Conservation (phyloP, 2,329 filamentous ascomycete species). For the Colletotrichum limetticola region DNA sequence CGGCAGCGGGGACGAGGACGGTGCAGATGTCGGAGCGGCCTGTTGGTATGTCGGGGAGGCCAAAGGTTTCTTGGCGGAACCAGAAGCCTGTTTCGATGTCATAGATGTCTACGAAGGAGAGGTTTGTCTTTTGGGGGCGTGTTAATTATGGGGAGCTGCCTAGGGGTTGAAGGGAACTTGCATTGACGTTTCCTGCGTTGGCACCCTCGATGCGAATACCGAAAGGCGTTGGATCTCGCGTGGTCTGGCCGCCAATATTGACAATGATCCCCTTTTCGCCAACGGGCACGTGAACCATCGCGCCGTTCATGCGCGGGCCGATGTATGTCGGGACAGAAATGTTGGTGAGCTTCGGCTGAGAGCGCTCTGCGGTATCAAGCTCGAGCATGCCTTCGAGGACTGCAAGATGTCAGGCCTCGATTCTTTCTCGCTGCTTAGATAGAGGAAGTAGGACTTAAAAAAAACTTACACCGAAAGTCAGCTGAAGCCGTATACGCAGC, state of each 20-base stretch:
- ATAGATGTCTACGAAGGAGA: constrained; percentile 37
- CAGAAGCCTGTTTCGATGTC: constrained; percentile 37
- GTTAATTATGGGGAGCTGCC: neutral
- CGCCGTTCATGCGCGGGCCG: constrained; percentile 38
- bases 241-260: constrained; percentile 34
- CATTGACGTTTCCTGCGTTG: constrained; percentile 12
- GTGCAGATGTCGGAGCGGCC: constrained; percentile 38
- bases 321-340: constrained; percentile 36
- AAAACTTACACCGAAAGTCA: constrained; percentile 29
- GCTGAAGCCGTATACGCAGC: constrained; percentile 13
- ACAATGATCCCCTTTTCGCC: constrained; percentile 36
- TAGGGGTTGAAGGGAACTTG: neutral
- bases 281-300: constrained; percentile 37
- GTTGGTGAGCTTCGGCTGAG: constrained; percentile 35
- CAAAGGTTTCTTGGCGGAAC: constrained; percentile 39
- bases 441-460: neutral
- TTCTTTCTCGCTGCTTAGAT: no score
- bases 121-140: constrained; percentile 18
- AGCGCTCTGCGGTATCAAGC: constrained; percentile 29
- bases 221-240: constrained; percentile 27
- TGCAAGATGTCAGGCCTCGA: neutral
- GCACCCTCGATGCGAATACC: constrained; percentile 5
- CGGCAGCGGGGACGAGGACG: constrained; percentile 34
- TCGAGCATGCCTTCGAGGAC: constrained; percentile 36
- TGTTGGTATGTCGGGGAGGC: constrained; percentile 30